These are phyloP conservation scores for Plasmodium knowlesi DNA, from an alignment of 169 alveolate species.

Conservation along the genomic window DNA sequence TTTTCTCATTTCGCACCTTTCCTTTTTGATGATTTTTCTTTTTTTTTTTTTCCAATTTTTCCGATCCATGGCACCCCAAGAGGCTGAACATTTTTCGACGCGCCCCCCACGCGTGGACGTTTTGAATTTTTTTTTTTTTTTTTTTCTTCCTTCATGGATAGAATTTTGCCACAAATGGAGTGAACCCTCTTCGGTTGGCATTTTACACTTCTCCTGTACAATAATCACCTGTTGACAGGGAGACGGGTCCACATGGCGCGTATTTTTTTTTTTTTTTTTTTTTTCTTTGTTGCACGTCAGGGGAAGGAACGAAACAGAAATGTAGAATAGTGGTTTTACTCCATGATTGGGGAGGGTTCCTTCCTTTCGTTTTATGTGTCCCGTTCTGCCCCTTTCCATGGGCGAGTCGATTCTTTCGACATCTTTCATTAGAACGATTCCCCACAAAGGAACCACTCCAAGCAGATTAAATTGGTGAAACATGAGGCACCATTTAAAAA, in stretches of 20 bases:
- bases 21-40: background rate
- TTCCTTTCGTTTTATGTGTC: background rate
- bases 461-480: background rate
- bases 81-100: background rate
- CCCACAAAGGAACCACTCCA: background rate
- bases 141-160: background rate
- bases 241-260: background rate
- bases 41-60: constrained; percentile 4
- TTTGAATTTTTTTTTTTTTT: background rate
- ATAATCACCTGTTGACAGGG: background rate
- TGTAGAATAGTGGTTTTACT: background rate
- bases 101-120: background rate
- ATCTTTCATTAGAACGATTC: background rate
- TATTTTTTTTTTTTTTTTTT: background rate
- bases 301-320: background rate
- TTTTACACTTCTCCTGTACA: background rate
- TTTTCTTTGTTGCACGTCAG: background rate
- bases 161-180: background rate
- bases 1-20: background rate
- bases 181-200: background rate
- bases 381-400: background rate
- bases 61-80: background rate
- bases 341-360: background rate
- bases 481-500: background rate
- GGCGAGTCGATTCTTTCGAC: background rate